A percentile compares a stretch with the other conserved stretches of the same genome.
These are phyloP conservation scores for Picochlorum sp. DNA, from an alignment of 139 green algal species.

Conservation along the genomic window DNA sequence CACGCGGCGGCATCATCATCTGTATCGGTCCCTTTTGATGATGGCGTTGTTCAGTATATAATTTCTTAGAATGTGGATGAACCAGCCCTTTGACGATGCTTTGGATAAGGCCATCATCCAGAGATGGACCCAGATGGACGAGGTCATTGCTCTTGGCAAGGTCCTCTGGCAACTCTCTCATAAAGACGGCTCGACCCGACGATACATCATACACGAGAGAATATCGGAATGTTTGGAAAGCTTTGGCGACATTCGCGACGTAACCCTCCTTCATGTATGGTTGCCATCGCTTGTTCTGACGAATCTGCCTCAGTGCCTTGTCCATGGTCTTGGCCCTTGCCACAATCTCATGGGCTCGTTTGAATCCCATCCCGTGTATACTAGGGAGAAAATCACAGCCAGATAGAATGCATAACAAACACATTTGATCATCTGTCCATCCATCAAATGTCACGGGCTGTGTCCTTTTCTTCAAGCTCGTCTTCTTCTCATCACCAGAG, in stretches of 20 bases:
- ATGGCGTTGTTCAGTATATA: too few relatives aligned
- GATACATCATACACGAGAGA: conserved; percentile 6
- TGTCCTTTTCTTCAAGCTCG: too few relatives aligned
- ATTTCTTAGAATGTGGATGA: too few relatives aligned
- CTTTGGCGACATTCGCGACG: neutral
- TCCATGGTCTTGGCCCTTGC: neutral
- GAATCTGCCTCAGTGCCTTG: conserved; percentile 1
- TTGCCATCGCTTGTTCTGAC: neutral
- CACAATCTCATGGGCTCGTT: conserved; percentile 18
- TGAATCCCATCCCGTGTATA: conserved; percentile 19
- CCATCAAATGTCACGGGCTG: neutral
- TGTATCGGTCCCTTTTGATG: too few relatives aligned
- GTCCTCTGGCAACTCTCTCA: too few relatives aligned
- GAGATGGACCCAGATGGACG: too few relatives aligned
- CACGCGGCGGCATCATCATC: too few relatives aligned
- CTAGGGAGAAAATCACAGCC: conserved; percentile 22
- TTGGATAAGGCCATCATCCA: too few relatives aligned
- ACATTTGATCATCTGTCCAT: conserved; percentile 3
- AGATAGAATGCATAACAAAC: neutral
- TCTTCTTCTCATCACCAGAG: too few relatives aligned
- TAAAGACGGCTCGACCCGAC: neutral
- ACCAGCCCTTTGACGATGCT: too few relatives aligned
- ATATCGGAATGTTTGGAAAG: conserved; percentile 8
- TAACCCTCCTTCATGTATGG: conserved; percentile 6
- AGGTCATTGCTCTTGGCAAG: too few relatives aligned